Conservation (phyloP, 208 protist genomes). For the Trypanosoma caninum region DNA sequence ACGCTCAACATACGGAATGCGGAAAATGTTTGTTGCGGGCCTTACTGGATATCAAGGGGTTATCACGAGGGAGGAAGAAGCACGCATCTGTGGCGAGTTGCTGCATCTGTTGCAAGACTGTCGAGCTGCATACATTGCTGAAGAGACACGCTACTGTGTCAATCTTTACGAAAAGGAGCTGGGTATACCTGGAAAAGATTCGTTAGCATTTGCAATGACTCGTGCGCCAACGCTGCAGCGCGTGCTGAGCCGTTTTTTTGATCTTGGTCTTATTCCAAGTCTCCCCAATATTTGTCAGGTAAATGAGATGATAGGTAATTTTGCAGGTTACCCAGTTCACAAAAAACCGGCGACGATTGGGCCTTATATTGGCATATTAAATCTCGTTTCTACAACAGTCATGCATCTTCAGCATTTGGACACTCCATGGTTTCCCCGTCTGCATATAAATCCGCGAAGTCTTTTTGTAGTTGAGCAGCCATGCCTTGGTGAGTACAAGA, state of each 20-base stretch:
- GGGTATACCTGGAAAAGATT: constrained; percentile 75
- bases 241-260: constrained; percentile 75
- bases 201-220: constrained; percentile 74
- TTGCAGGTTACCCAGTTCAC: constrained; percentile 85
- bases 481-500: constrained; percentile 77
- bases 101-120: constrained; percentile 65
- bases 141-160: constrained; percentile 88
- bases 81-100: constrained; percentile 69
- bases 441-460: constrained; percentile 74
- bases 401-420: constrained; percentile 81
- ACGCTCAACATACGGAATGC: constrained; percentile 78
- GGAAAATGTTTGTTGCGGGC: constrained; percentile 74
- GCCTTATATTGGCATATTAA: constrained; percentile 81
- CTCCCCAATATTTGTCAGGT: constrained; percentile 87
- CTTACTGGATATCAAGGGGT: constrained; percentile 83
- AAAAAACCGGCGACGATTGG: constrained; percentile 78
- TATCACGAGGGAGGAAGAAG: constrained; percentile 74
- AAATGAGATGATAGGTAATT: constrained; percentile 88
- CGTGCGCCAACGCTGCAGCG: constrained; percentile 61
- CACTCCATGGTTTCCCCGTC: constrained; percentile 80
- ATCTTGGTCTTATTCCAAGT: constrained; percentile 76
- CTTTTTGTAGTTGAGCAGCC: constrained; percentile 82
- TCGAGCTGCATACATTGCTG: constrained; percentile 77
- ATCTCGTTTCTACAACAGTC: constrained; percentile 80
- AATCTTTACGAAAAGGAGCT: constrained; percentile 86